These are phyloP conservation scores for Suhomyces bokatorum DNA, from an alignment of 1,139 yeast genomes.

Conservation along the genomic window DNA sequence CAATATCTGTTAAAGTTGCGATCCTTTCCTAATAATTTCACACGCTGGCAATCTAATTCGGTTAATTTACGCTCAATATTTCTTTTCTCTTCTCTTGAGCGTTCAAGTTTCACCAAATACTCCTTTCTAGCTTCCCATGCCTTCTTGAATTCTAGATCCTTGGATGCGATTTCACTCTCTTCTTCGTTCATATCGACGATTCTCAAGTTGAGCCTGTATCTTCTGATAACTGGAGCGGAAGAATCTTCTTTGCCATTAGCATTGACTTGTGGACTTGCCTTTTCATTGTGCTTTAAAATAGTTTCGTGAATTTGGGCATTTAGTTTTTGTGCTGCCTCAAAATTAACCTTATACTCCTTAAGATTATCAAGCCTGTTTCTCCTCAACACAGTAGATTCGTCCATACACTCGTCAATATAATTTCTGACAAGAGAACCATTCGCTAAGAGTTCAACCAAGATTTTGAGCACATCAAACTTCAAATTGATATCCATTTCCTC, in stretches of 20 bases:
- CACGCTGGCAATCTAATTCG: constrained; percentile 76
- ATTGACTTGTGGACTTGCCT: background rate
- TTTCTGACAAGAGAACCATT: constrained; percentile 60
- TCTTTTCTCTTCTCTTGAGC: constrained; percentile 46
- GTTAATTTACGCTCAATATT: constrained; percentile 57
- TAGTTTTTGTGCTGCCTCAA: constrained; percentile 52
- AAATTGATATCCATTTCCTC: constrained; percentile 46
- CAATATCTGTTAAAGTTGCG: constrained; percentile 83
- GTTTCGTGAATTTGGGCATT: constrained; percentile 41
- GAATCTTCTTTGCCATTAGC: constrained; percentile 6
- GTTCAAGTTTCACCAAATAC: constrained; percentile 42
- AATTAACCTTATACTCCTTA: constrained; percentile 54
- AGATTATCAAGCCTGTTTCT: constrained; percentile 68
- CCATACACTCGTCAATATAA: constrained; percentile 69
- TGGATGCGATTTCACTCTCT: constrained; percentile 50
- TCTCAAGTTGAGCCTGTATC: constrained; percentile 32
- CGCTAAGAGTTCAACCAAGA: constrained; percentile 58
- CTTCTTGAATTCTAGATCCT: constrained; percentile 47
- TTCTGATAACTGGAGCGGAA: constrained; percentile 14
- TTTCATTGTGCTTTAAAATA: constrained; percentile 14
- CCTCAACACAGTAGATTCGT: constrained; percentile 60
- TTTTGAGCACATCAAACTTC: constrained; percentile 53
- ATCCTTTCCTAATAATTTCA: constrained; percentile 78
- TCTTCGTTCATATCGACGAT: constrained; percentile 47
- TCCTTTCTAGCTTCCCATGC: constrained; percentile 46